Evolutionary conservation across 208 protist species (phyloP), one percentile per base, ranked within the genome.

Genomic region (Leptomonas seymouri): DNA sequence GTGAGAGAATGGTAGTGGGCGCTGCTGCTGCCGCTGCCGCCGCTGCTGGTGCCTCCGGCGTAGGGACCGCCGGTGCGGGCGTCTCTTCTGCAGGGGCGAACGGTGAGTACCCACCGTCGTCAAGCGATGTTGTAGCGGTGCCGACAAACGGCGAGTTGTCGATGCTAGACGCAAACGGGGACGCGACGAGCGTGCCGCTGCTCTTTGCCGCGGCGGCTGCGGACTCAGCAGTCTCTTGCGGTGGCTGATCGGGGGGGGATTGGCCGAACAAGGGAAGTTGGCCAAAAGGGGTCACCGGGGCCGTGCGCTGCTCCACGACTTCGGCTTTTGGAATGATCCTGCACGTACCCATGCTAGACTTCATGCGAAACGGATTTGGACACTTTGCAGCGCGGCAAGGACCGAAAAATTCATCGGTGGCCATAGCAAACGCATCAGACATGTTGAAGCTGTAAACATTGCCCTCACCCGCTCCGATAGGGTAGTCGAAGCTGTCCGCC

Each of bases 191-290:
- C 9, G 34, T 70, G 31, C 28, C 65, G 62, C 31, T 34, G 62
- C 31, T 25, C 50, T 42, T 51, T 20, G 56, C 21, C 36, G 3
- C 18, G 18, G 46, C 20, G 41, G 42, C 25, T 18, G 30, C 36
- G 21, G 46, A 0, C 20, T 55, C 49, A 12, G 36, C n/a, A 14
- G 49, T n/a, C 61, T 62, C 56, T 41, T 27, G 41, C 41, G 49
- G 30, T 36, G 61, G 30, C 27, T 48, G 78, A 34, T 16, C 65
- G 71, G 0, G 60, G 16, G n/a, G n/a, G n/a, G n/a, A n/a, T 61
- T 93, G 83, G 11, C 90, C 90, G 75, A 93, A 95, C 41, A 95
- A 56, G 31, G 90, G 87, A 3, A 95, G 74, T 66, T 95, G 87
- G 14, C 90, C 90, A 56, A 84, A 95, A 12, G 90, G 78, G 20